Evolutionary conservation across 257 asterid genomes (phyloP), one percentile per base, ranked within the genome.

Genomic region (Marsdenia floribunda): DNA sequence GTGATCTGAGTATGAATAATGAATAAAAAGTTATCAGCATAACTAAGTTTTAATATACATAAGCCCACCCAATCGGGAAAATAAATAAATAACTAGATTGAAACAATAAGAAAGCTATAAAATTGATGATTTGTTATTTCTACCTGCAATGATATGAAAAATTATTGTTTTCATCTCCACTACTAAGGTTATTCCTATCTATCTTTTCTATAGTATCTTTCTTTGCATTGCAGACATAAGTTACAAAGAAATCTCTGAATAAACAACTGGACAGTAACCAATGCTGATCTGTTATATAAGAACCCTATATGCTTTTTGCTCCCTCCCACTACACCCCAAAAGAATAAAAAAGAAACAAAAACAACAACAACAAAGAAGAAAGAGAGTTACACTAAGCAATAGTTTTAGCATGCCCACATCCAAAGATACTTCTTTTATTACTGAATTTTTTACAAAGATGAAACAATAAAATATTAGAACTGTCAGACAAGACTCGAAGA

Each of bases 1-100:
- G 78, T 15, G 97, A 95, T 86, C 97, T 94, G 83, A 72, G 38
- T 69, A 72, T 21, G 74, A 55, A 68, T 42, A 72, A 73, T 50
- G 52, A 55, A 46, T 42, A 53, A 76, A 63, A 12, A 16, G 33
- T 21, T 9, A 59, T 44, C 16, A 24, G 66, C 49, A 40, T 68
- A 16, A 55, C 57, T 5, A 9, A 47, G 59, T 49, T 5, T 3
- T 47, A 47, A 63, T 22, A 63, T 18, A 35, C 70, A 72, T 21
- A 44, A 21, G 37, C 29, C 61, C 49, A 4, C 16, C 49, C 5
- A 26, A 37, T 35, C 47, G 65, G 38, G 29, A 22, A 19, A 55
- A 11, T 18, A 37, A 7, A 58, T 37, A 49, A 37, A 40, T 21
- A 73, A 29, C 53, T 26, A 68, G 44, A 65, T 37, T 65, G 29